phyloP scores from a whole-genome alignment of 176 grass and related monocot species.

The Musa troglodytarum region DNA sequence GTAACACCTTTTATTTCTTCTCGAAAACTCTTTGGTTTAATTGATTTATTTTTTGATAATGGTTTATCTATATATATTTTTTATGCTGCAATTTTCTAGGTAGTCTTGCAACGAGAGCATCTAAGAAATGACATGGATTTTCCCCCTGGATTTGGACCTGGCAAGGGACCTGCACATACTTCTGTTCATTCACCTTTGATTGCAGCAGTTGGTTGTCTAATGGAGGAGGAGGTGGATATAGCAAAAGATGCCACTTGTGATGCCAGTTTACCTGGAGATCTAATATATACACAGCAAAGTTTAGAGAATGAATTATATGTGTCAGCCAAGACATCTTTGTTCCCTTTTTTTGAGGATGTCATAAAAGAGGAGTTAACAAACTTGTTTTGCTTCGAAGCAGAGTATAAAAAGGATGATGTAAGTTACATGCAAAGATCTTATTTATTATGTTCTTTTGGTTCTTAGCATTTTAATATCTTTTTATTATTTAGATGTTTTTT shows the following conservation, averaged over 20 bases:
- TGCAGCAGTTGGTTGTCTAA: constrained; percentile 11
- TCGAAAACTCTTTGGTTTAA: constrained; percentile 1
- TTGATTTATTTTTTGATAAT: constrained; percentile 9
- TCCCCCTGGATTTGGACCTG: constrained; percentile 77
- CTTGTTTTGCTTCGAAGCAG: constrained; percentile 6
- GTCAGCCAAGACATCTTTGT: constrained; percentile 8
- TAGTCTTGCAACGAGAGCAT: constrained; percentile 23
- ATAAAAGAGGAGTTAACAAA: constrained; percentile 9
- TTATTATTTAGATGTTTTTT: background rate
- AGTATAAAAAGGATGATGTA: background rate
- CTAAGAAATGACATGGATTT: constrained; percentile 40
- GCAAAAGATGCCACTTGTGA: constrained; percentile 20
- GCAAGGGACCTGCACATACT: constrained; percentile 17
- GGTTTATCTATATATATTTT: constrained; percentile 19
- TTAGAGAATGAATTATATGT: constrained; percentile 30
- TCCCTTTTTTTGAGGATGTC: constrained; percentile 1
- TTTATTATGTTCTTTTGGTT: background rate
- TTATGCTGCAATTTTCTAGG: constrained; percentile 33
- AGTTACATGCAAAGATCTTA: background rate
- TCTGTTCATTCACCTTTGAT: constrained; percentile 17
- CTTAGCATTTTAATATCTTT: background rate
- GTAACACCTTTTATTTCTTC: background rate
- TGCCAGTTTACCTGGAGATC: constrained; percentile 19
- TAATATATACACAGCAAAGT: constrained; percentile 22
- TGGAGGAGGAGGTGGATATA: constrained; percentile 15